Percentiles rank a stretch among this genome's conserved stretches.
Evolutionary conservation across 768 basidiomycete species (phyloP).

Genomic region (Suillus spraguei): DNA sequence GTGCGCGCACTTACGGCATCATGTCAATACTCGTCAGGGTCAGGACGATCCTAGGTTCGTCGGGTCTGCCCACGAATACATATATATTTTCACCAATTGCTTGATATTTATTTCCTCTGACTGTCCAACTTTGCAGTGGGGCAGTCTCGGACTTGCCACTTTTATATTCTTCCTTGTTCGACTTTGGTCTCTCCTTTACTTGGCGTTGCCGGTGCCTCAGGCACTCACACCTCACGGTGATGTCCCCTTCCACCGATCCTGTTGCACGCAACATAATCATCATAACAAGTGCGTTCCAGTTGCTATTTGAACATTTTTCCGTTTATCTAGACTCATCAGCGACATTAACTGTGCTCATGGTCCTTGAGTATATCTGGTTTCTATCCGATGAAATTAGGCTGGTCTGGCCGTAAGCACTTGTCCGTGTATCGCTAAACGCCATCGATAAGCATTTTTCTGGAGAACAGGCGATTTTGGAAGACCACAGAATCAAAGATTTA

Average conservation of each 20-base stretch:
- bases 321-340: constrained; percentile 11
- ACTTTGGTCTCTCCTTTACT: constrained; percentile 8
- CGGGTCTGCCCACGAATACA: background rate
- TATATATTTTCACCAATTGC: background rate
- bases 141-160: background rate
- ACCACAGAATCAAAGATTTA: constrained; percentile 9
- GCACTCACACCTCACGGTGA: background rate
- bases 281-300: background rate
- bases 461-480: background rate
- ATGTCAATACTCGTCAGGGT: background rate
- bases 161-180: background rate
- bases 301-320: background rate
- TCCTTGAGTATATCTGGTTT: constrained; percentile 16
- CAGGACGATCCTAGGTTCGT: background rate
- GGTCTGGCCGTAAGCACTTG: constrained; percentile 26
- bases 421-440: background rate
- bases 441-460: background rate
- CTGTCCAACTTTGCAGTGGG: background rate
- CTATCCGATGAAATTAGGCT: constrained; percentile 19
- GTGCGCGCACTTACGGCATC: background rate
- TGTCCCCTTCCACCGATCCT: background rate
- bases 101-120: background rate
- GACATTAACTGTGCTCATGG: constrained; percentile 17
- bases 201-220: background rate
- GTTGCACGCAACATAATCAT: background rate